These are phyloP conservation scores for Cytauxzoon felis DNA, from an alignment of 169 alveolate species.

Conservation along the genomic window DNA sequence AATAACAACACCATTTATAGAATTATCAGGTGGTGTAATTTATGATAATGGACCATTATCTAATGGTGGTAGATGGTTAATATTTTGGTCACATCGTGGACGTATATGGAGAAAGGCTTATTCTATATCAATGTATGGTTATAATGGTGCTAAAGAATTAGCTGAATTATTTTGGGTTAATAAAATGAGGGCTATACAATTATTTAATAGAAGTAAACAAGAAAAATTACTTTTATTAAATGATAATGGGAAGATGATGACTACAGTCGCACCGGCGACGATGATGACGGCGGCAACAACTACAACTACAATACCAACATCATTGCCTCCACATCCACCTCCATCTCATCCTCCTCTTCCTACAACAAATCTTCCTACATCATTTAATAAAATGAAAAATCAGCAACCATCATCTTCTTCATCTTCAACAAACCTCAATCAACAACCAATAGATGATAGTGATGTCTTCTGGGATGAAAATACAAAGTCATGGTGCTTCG, in stretches of 20 bases:
- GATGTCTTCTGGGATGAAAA: slow-evolving; percentile 54
- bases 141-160: slow-evolving; percentile 65
- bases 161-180: slow-evolving; percentile 66
- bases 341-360: not conserved
- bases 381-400: not conserved
- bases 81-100: slow-evolving; percentile 64
- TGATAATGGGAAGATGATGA: not conserved
- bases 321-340: not conserved
- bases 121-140: slow-evolving; percentile 52
- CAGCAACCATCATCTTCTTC: not conserved
- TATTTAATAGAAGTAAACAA: slow-evolving; percentile 14
- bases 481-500: slow-evolving; percentile 59
- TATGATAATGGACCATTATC: slow-evolving; percentile 63
- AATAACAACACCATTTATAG: slow-evolving; percentile 1
- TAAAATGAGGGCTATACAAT: slow-evolving; percentile 61
- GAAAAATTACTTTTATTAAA: slow-evolving; percentile 8
- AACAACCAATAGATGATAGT: slow-evolving; percentile 13
- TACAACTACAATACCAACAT: no score
- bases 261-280: not conserved
- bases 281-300: not conserved
- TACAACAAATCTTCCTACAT: not conserved
- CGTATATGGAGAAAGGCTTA: slow-evolving; percentile 62
- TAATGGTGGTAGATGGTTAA: slow-evolving; percentile 68
- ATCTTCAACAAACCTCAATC: not conserved
- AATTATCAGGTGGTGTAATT: slow-evolving; percentile 50